These are phyloP conservation scores for Phoma sp. DNA, from an alignment of 2,329 filamentous ascomycete species.

Conservation along the genomic window DNA sequence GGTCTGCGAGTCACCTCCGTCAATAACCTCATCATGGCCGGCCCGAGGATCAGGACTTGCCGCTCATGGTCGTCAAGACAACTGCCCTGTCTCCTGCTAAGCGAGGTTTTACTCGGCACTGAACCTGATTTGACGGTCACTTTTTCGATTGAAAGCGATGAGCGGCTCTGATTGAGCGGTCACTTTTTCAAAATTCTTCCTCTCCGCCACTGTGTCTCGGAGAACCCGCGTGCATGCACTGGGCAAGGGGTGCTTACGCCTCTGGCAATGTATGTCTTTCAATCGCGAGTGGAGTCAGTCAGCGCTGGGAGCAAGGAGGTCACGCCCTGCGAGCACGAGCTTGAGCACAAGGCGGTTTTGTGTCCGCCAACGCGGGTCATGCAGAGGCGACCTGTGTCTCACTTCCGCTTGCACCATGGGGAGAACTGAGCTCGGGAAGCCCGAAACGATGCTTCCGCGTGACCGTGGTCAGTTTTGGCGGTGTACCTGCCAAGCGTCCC, in stretches of 20 bases:
- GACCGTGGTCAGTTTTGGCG: background rate
- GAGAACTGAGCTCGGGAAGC: background rate
- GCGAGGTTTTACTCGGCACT: slow-evolving; percentile 1
- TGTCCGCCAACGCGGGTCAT: background rate
- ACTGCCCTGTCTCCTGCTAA: slow-evolving; percentile 1
- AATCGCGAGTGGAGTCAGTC: background rate
- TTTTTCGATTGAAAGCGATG: background rate
- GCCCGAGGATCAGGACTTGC: background rate
- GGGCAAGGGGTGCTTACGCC: slow-evolving; percentile 1
- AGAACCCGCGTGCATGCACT: background rate
- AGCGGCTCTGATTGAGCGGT: slow-evolving; percentile 13
- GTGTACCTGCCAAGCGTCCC: slow-evolving; percentile 12
- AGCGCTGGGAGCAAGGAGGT: background rate
- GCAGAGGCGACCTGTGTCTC: background rate
- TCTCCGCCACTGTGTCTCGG: background rate
- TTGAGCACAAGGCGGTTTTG: slow-evolving; percentile 1
- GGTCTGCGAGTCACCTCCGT: background rate
- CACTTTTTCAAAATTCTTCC: background rate
- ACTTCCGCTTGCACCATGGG: background rate
- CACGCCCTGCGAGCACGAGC: slow-evolving; percentile 3
- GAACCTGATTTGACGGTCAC: slow-evolving; percentile 14
- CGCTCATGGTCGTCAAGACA: background rate
- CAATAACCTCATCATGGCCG: background rate
- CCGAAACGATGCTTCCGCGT: slow-evolving; percentile 6
- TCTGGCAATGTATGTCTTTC: background rate